phyloP scores from a whole-genome alignment of 1,284 basidiomycete species.

The Cryptococcus sp. region DNA sequence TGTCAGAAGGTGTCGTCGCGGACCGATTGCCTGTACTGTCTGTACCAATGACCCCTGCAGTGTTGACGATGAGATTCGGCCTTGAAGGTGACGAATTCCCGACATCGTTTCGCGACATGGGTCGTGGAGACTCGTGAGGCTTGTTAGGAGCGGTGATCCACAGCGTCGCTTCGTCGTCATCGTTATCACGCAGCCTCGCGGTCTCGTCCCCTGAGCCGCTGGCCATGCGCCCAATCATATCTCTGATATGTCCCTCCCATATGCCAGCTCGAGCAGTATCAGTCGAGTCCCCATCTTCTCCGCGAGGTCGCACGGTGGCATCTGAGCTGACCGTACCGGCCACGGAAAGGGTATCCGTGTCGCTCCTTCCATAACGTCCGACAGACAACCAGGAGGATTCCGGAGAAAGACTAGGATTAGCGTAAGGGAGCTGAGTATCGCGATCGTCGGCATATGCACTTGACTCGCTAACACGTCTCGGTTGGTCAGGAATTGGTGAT shows the following conservation, averaged over 20 bases:
- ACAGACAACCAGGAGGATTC: constrained; percentile 27
- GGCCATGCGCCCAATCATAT: constrained; percentile 24
- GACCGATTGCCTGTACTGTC: constrained; percentile 7
- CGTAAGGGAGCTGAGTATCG: constrained; percentile 26
- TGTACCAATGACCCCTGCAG: constrained; percentile 10
- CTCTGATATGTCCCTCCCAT: constrained; percentile 31
- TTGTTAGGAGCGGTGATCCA: constrained; percentile 29
- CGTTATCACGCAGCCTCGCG: constrained; percentile 11
- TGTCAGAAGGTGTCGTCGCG: constrained; percentile 33
- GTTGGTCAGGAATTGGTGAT: constrained; percentile 15
- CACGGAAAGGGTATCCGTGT: constrained; percentile 25
- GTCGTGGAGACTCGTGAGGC: constrained; percentile 1
- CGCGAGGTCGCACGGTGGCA: constrained; percentile 28
- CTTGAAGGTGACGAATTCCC: constrained; percentile 26
- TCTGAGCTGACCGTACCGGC: constrained; percentile 38
- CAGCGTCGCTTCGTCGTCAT: constrained; percentile 42
- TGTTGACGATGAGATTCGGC: constrained; percentile 40
- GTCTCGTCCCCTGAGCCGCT: constrained; percentile 16
- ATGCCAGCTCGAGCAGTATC: constrained; percentile 42
- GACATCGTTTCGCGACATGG: constrained; percentile 2
- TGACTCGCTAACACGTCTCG: constrained; percentile 26
- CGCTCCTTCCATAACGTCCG: constrained; percentile 17
- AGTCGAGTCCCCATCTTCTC: constrained; percentile 31
- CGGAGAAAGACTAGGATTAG: constrained; percentile 18
- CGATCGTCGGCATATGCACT: constrained; percentile 15